Conservation (phyloP, 2,329 filamentous ascomycete species). For the Davidsoniella neocaledoniae region DNA sequence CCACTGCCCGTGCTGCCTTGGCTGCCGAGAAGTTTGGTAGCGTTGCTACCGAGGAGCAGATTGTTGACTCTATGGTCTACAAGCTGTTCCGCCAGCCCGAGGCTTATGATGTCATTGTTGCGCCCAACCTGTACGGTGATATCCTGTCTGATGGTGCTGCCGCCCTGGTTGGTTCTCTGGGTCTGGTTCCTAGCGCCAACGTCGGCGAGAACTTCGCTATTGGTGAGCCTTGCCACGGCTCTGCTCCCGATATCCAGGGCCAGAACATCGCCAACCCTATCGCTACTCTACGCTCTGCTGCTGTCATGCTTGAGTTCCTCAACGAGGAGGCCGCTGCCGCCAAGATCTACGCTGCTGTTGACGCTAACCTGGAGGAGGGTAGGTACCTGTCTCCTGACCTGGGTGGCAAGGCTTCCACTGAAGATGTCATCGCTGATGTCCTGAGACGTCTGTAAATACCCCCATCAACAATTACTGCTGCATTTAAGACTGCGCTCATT, state of each 20-base stretch:
- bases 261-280: slow-evolving; percentile 90
- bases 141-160: slow-evolving; percentile 92
- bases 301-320: slow-evolving; percentile 92
- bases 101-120: slow-evolving; percentile 94
- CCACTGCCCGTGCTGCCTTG: slow-evolving; percentile 59
- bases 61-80: slow-evolving; percentile 98
- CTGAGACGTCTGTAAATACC: slow-evolving; percentile 54
- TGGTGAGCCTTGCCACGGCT: slow-evolving; percentile 94
- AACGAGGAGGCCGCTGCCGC: slow-evolving; percentile 74
- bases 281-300: slow-evolving; percentile 78
- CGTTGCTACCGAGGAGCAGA: slow-evolving; percentile 80
- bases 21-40: slow-evolving; percentile 43
- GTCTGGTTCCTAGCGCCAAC: slow-evolving; percentile 87
- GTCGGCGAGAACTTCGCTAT: slow-evolving; percentile 91
- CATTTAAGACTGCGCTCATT: not conserved
- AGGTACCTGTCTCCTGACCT: slow-evolving; percentile 75
- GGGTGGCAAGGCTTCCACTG: slow-evolving; percentile 70
- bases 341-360: slow-evolving; percentile 79
- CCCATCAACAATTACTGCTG: slow-evolving; percentile 3
- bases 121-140: slow-evolving; percentile 93
- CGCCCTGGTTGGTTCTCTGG: slow-evolving; percentile 78
- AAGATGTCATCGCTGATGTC: slow-evolving; percentile 76
- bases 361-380: slow-evolving; percentile 73
- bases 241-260: slow-evolving; percentile 88
- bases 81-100: slow-evolving; percentile 95